Conservation (phyloP, 495 filamentous ascomycete species). For the Cairneyella variabilis region DNA sequence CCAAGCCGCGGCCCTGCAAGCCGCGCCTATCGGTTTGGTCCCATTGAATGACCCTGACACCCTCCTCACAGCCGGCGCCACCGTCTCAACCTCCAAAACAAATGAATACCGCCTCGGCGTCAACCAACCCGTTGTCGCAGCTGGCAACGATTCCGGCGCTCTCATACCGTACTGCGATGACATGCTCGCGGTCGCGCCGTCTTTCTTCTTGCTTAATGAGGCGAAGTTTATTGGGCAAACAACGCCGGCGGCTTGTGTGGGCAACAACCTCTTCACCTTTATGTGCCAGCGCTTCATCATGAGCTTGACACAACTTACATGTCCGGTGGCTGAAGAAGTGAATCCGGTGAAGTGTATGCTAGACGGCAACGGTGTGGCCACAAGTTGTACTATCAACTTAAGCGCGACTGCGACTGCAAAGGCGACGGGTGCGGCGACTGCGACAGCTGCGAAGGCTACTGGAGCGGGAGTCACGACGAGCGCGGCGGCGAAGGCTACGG, state of each 20-base stretch:
- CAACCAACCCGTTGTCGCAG: neutral
- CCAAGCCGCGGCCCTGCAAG: constrained; percentile 1
- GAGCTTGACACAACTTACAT: constrained; percentile 2
- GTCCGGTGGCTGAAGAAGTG: constrained; percentile 1
- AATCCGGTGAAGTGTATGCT: neutral
- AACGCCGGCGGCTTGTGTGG: neutral
- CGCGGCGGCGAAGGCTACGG: neutral
- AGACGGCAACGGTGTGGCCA: neutral
- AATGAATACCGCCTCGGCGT: constrained; percentile 6
- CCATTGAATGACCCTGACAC: constrained; percentile 9
- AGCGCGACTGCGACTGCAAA: neutral
- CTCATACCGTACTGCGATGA: constrained; percentile 1
- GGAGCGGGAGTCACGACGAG: neutral
- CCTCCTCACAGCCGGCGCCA: neutral
- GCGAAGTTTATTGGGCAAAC: constrained; percentile 1
- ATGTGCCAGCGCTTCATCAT: constrained; percentile 1
- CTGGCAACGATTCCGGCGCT: neutral
- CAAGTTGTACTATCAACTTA: neutral
- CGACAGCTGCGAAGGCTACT: neutral
- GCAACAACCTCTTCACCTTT: constrained; percentile 9
- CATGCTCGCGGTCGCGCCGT: constrained; percentile 2
- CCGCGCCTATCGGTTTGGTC: constrained; percentile 1
- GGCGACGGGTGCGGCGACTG: neutral
- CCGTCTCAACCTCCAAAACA: neutral
- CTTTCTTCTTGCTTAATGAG: neutral